phyloP scores from a whole-genome alignment of 2,329 filamentous ascomycete genomes.

The Xylaria polymorpha region DNA sequence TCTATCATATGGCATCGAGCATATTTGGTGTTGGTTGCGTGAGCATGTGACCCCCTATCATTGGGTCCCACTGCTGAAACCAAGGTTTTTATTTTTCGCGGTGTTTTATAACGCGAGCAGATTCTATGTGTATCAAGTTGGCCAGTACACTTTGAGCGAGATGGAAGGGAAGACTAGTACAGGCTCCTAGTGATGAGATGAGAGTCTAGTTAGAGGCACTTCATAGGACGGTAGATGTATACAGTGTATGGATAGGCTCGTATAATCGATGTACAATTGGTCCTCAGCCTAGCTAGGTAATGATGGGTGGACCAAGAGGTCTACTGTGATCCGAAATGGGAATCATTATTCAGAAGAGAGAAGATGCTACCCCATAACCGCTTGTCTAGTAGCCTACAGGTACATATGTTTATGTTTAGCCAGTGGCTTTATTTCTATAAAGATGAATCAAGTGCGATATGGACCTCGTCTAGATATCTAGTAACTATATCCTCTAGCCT shows the following conservation, averaged over 20 bases:
- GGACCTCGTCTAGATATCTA: conserved; percentile 21
- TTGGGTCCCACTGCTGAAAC: conserved; percentile 9
- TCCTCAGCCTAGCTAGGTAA: not conserved
- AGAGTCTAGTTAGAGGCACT: conserved; percentile 2
- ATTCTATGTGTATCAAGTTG: conserved; percentile 29
- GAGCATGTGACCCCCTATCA: conserved; percentile 13
- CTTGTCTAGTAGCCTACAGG: not conserved
- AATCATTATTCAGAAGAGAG: conserved; percentile 1
- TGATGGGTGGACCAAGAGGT: not conserved
- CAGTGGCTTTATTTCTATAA: not conserved
- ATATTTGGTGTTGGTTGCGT: conserved; percentile 36
- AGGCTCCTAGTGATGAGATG: conserved; percentile 14
- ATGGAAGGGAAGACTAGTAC: not conserved
- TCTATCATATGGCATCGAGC: conserved; percentile 29
- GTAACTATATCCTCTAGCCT: conserved; percentile 12
- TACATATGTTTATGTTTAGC: not conserved
- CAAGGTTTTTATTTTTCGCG: conserved; percentile 12
- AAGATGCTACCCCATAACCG: not conserved
- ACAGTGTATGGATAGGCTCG: conserved; percentile 35
- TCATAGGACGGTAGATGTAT: conserved; percentile 22
- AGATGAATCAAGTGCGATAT: not conserved
- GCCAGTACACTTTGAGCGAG: conserved; percentile 27
- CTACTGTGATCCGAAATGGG: conserved; percentile 16
- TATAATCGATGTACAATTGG: conserved; percentile 33
- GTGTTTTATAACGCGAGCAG: conserved; percentile 10